These are phyloP conservation scores for Corchorus capsularis DNA, from an alignment of 345 rosid species.

Conservation along the genomic window DNA sequence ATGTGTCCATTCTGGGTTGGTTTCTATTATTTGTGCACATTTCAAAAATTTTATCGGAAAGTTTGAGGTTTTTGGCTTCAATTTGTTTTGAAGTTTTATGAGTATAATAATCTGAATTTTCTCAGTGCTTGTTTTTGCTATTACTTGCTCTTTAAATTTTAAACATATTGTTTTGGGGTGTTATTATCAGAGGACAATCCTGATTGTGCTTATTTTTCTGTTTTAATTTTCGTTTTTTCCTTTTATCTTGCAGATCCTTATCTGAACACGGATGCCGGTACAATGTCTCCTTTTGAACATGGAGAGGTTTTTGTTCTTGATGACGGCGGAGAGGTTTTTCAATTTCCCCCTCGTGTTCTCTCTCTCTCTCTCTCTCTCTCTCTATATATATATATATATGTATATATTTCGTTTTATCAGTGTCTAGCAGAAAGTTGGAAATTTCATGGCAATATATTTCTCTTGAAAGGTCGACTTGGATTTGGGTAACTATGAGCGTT, in stretches of 20 bases:
- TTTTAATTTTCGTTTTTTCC: neutral
- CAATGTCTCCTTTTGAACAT: constrained; percentile 98
- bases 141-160: constrained; percentile 3
- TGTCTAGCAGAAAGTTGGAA: neutral
- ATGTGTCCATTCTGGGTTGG: neutral
- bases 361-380: neutral
- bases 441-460: constrained; percentile 23
- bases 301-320: constrained; percentile 98
- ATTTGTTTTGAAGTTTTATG: neutral
- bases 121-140: neutral
- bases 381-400: no score
- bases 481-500: constrained; percentile 95
- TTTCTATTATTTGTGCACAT: neutral
- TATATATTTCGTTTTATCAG: neutral
- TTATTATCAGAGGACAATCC: neutral
- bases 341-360: neutral
- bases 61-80: neutral
- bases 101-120: neutral
- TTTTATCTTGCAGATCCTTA: constrained; percentile 76
- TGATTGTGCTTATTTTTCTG: neutral
- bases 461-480: constrained; percentile 83
- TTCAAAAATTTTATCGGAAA: neutral
- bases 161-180: neutral
- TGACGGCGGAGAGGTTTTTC: constrained; percentile 93
- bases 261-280: constrained; percentile 93